Evolutionary conservation across 805 yeast species (phyloP).

Genomic region (Yamadazyma sp.): DNA sequence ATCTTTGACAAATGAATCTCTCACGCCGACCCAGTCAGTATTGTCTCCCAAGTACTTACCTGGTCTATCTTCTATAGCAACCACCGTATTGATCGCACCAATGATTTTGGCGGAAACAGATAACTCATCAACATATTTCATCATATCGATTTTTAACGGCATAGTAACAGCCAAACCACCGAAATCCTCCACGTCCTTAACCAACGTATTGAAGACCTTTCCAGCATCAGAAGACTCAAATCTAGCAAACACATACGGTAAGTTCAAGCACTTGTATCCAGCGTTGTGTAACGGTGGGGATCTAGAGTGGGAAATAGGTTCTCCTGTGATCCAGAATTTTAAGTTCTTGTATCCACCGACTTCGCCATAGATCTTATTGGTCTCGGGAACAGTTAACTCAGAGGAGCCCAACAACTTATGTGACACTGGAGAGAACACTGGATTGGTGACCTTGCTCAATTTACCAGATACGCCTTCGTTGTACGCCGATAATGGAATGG

Average conservation of each 20-base stretch:
- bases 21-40: conserved; percentile 94
- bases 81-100: conserved; percentile 93
- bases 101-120: conserved; percentile 77
- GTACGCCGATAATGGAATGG: conserved; percentile 73
- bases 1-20: conserved; percentile 57
- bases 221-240: conserved; percentile 67
- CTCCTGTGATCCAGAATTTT: conserved; percentile 73
- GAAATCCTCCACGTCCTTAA: conserved; percentile 47
- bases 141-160: conserved; percentile 83
- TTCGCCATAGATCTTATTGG: conserved; percentile 53
- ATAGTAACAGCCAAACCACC: conserved; percentile 97
- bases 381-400: conserved; percentile 60
- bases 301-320: conserved; percentile 81
- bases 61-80: conserved; percentile 34
- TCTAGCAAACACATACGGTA: conserved; percentile 69
- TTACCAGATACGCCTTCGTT: conserved; percentile 79
- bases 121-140: conserved; percentile 61
- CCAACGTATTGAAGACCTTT: conserved; percentile 53
- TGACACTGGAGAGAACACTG: conserved; percentile 79
- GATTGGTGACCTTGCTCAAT: conserved; percentile 75
- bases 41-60: conserved; percentile 73
- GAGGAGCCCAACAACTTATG: conserved; percentile 63
- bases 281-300: conserved; percentile 87
- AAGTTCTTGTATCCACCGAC: conserved; percentile 64
- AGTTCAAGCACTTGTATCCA: conserved; percentile 68